Percentiles rank a stretch among this genome's conserved stretches.
These are phyloP conservation scores for Salvia hispanica DNA, from an alignment of 257 asterid genomes.

Conservation along the genomic window DNA sequence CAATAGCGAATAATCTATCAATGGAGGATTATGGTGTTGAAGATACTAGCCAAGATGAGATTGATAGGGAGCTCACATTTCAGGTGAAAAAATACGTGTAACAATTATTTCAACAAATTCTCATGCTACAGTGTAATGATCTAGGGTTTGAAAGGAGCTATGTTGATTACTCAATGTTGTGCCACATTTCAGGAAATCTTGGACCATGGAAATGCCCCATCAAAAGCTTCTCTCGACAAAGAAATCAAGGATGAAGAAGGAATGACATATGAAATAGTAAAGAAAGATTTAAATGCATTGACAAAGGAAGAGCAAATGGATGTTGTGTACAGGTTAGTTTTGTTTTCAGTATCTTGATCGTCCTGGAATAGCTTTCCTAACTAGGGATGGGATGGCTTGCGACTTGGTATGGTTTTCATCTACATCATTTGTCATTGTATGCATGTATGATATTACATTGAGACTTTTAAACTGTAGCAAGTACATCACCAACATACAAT, in stretches of 20 bases:
- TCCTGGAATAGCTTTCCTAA: constrained; percentile 9
- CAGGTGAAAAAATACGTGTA: constrained; percentile 54
- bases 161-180: constrained; percentile 22
- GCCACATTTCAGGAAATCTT: constrained; percentile 59
- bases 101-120: constrained; percentile 9
- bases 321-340: constrained; percentile 70
- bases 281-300: constrained; percentile 72
- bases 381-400: constrained; percentile 18
- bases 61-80: constrained; percentile 64
- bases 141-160: constrained; percentile 16
- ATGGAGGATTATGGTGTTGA: constrained; percentile 78
- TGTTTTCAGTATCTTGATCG: constrained; percentile 12
- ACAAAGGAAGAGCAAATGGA: constrained; percentile 93
- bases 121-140: constrained; percentile 8
- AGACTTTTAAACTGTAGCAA: background rate
- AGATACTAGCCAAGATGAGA: constrained; percentile 50
- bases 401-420: constrained; percentile 11
- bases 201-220: constrained; percentile 48
- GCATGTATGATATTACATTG: constrained; percentile 3
- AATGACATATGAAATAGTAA: constrained; percentile 56
- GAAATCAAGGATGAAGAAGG: constrained; percentile 50
- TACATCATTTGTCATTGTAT: constrained; percentile 12
- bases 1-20: constrained; percentile 51
- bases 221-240: constrained; percentile 44
- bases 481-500: background rate